A percentile compares a stretch with the other conserved stretches of the same genome.
Conservation (phyloP, 2,329 filamentous ascomycete genomes). For the Xylaria sp. region DNA sequence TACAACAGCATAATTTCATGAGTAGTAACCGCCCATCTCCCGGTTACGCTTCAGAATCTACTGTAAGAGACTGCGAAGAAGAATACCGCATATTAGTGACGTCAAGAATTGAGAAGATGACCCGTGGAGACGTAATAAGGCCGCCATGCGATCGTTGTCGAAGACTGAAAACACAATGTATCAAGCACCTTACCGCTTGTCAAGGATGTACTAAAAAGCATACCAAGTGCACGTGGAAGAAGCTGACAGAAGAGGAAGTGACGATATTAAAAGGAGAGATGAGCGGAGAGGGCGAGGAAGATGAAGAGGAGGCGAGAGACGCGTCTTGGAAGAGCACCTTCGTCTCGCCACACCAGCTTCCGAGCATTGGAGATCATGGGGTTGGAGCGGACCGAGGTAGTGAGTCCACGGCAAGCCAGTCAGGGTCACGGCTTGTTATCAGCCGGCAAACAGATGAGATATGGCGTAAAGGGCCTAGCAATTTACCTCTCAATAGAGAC, state of each 20-base stretch:
- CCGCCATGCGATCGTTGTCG: constrained; percentile 88
- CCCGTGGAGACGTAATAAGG: constrained; percentile 77
- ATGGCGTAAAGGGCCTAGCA: constrained; percentile 47
- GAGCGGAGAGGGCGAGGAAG: constrained; percentile 45
- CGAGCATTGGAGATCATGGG: constrained; percentile 38
- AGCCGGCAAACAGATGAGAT: constrained; percentile 46
- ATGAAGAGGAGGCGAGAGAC: constrained; percentile 45
- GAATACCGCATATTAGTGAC: constrained; percentile 69
- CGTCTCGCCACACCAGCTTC: constrained; percentile 38
- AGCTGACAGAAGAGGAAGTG: constrained; percentile 77
- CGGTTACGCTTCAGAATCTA: constrained; percentile 44
- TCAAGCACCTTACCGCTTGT: constrained; percentile 88
- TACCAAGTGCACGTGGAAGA: constrained; percentile 86
- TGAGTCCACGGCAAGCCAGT: constrained; percentile 38
- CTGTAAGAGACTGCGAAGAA: constrained; percentile 47
- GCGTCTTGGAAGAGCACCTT: constrained; percentile 37
- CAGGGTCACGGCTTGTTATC: constrained; percentile 44
- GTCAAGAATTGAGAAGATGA: constrained; percentile 77
- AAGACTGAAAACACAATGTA: constrained; percentile 80
- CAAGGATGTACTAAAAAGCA: constrained; percentile 91
- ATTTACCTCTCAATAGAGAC: constrained; percentile 35
- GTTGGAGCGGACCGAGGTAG: constrained; percentile 42
- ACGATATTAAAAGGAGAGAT: constrained; percentile 50
- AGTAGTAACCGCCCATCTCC: constrained; percentile 47
- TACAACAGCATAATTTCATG: constrained; percentile 44